These are phyloP conservation scores for Ophiosphaerella herpotricha DNA, from an alignment of 2,329 filamentous ascomycete species.

Conservation along the genomic window DNA sequence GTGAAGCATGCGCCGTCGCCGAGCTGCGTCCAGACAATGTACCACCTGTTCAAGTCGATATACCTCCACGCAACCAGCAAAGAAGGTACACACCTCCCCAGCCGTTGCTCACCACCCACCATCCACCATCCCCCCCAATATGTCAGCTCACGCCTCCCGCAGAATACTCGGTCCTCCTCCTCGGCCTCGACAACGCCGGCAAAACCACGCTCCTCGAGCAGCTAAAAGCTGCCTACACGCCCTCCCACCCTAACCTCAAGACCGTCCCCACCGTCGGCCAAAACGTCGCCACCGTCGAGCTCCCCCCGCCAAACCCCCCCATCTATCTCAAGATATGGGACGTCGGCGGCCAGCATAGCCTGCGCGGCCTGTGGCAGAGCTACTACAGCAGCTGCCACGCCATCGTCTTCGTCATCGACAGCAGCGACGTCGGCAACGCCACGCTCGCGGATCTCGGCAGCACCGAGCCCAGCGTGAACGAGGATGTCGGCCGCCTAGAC, in stretches of 20 bases:
- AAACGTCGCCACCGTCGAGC: conserved; percentile 7
- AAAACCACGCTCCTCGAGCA: conserved; percentile 98
- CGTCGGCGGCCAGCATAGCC: conserved; percentile 87
- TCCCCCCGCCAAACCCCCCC: conserved; percentile 61
- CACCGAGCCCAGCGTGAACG: conserved; percentile 39
- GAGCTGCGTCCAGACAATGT: conserved; percentile 63
- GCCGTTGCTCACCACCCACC: neutral
- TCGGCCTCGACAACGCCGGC: conserved; percentile 96
- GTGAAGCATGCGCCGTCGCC: conserved; percentile 20
- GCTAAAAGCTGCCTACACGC: conserved; percentile 83
- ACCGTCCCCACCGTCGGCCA: conserved; percentile 78
- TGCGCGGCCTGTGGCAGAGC: conserved; percentile 91
- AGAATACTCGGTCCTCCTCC: conserved; percentile 97
- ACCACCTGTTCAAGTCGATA: conserved; percentile 91
- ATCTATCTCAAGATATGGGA: conserved; percentile 99
- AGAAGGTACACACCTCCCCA: conserved; percentile 66
- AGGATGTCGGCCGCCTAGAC: conserved; percentile 66
- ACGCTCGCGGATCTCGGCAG: conserved; percentile 60
- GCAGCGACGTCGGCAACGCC: conserved; percentile 87
- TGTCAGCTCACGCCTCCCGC: conserved; percentile 14
- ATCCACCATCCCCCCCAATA: neutral
- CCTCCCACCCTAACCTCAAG: conserved; percentile 71
- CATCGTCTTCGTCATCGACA: conserved; percentile 97
- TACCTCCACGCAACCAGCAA: conserved; percentile 96
- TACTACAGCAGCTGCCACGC: conserved; percentile 95